Conservation (phyloP, 2,329 filamentous ascomycete species). For the Thermoascus crustaceus region DNA sequence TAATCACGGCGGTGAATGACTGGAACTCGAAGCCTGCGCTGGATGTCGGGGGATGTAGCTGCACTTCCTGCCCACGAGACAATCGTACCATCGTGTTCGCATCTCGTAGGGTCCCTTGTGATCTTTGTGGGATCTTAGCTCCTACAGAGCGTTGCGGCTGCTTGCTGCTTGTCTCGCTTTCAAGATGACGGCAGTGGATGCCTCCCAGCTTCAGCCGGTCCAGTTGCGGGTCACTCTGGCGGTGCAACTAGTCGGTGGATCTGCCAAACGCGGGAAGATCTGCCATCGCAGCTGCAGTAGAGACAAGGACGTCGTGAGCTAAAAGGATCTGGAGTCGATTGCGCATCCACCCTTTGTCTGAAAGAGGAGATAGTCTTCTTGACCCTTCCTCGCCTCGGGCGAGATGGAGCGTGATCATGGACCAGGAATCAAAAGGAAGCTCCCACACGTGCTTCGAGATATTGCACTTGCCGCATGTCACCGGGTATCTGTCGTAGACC, state of each 20-base stretch:
- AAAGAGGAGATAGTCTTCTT: not conserved
- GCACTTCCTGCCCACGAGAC: too few species aligned
- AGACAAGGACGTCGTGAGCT: slow-evolving; percentile 24
- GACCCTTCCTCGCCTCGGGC: slow-evolving; percentile 27
- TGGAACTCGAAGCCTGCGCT: too few species aligned
- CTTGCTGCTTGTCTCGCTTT: too few species aligned
- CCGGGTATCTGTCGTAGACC: slow-evolving; percentile 32
- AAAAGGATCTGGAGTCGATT: slow-evolving; percentile 30
- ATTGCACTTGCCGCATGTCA: slow-evolving; percentile 34
- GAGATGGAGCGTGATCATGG: slow-evolving; percentile 34
- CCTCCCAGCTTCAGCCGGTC: slow-evolving; percentile 34
- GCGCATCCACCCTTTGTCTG: slow-evolving; percentile 23
- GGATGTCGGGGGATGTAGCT: too few species aligned
- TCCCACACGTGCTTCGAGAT: slow-evolving; percentile 40
- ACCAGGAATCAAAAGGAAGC: slow-evolving; percentile 41
- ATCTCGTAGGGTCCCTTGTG: too few species aligned
- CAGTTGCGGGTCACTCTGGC: slow-evolving; percentile 8
- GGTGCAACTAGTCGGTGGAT: slow-evolving; percentile 29
- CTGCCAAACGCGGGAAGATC: slow-evolving; percentile 17
- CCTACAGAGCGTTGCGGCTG: too few species aligned
- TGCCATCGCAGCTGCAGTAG: slow-evolving; percentile 31
- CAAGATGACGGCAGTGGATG: slow-evolving; percentile 36
- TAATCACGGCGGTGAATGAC: too few species aligned
- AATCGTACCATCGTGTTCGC: too few species aligned
- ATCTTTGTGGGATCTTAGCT: too few species aligned